These are phyloP conservation scores for Carex parvula DNA, from an alignment of 176 grass and related monocot genomes.

Conservation along the genomic window DNA sequence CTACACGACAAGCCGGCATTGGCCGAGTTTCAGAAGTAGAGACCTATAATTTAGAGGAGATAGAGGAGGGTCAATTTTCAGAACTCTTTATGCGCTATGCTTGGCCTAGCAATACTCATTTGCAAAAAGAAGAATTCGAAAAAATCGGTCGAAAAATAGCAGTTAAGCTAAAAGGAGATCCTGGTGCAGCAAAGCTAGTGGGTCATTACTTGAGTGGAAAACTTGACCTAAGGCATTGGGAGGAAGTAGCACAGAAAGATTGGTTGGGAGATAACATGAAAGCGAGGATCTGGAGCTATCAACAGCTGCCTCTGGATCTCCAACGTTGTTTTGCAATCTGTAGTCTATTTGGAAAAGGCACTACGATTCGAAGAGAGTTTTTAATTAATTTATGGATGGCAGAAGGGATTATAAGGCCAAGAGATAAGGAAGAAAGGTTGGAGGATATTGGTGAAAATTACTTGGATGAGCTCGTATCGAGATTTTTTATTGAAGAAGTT, in stretches of 20 bases:
- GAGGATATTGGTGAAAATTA: background rate
- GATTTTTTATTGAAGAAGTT: background rate
- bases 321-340: background rate
- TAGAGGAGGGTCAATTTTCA: background rate
- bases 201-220: background rate
- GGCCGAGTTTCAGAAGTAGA: background rate
- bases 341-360: no score
- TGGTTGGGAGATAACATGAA: background rate
- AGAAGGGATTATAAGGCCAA: background rate
- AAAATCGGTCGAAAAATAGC: background rate
- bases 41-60: background rate
- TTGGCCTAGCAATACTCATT: background rate
- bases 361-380: accelerated
- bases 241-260: background rate
- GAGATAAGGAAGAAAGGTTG: background rate
- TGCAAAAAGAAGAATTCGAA: background rate
- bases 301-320: background rate
- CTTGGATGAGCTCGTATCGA: background rate
- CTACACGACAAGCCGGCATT: background rate
- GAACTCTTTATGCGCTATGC: background rate
- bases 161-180: background rate
- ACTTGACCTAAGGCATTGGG: background rate
- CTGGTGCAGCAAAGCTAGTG: background rate
- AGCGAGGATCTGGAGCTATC: background rate
- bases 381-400: background rate